A percentile compares a stretch with the other conserved stretches of the same genome.
Evolutionary conservation across 352 stramenopile genomes (phyloP).

Genomic region (Globisporangium cederbergense): DNA sequence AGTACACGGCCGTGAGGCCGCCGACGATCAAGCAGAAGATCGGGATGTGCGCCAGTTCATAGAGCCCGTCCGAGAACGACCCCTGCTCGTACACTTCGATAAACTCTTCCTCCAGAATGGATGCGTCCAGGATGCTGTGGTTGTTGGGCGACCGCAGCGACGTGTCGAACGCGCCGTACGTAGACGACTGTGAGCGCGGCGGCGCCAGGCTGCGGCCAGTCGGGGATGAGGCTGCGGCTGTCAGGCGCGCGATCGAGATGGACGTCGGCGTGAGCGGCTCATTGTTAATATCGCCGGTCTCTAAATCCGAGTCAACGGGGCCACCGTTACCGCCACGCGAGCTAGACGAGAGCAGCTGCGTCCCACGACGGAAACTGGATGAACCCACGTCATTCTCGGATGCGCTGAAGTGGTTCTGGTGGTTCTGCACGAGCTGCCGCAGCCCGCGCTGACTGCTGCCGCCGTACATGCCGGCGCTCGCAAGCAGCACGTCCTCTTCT

Average conservation of each 20-base stretch:
- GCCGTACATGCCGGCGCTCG: constrained; percentile 69
- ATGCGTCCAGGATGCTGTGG: constrained; percentile 57
- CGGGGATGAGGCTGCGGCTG: constrained; percentile 12
- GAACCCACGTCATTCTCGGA: constrained; percentile 43
- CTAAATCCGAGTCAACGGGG: constrained; percentile 19
- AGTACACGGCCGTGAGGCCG: constrained; percentile 79
- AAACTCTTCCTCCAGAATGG: constrained; percentile 72
- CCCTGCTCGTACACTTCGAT: constrained; percentile 68
- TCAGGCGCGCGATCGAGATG: constrained; percentile 23
- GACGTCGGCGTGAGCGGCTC: constrained; percentile 4
- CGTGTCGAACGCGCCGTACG: constrained; percentile 59
- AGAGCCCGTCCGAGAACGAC: constrained; percentile 58
- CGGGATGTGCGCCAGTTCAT: constrained; percentile 61
- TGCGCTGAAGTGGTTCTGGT: constrained; percentile 62
- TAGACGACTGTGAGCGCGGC: constrained; percentile 21
- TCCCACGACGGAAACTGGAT: constrained; percentile 26
- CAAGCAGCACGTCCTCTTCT: constrained; percentile 71
- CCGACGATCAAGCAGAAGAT: constrained; percentile 79
- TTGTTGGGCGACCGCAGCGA: constrained; percentile 37
- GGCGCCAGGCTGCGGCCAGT: background rate
- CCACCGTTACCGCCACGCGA: constrained; percentile 18
- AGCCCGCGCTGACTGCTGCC: constrained; percentile 61
- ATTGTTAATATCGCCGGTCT: constrained; percentile 9
- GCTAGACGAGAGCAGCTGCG: constrained; percentile 19
- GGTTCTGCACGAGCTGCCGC: constrained; percentile 70